phyloP scores from a whole-genome alignment of 441 rosid genomes.

The Biscutella laevigata region DNA sequence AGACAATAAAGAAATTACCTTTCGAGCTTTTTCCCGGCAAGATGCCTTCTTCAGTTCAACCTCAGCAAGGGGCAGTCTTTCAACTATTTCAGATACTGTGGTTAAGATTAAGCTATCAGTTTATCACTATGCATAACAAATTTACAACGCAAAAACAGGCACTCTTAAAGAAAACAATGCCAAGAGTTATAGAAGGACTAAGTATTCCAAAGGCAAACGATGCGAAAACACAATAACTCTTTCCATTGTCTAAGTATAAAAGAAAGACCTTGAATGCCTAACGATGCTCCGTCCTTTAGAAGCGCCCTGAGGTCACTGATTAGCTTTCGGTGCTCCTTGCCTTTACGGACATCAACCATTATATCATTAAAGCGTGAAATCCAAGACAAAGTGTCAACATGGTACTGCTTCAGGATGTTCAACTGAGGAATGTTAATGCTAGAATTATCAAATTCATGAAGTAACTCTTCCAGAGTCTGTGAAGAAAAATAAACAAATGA shows the following conservation, averaged over 20 bases:
- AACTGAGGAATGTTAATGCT: constrained; percentile 59
- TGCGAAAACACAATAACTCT: too few relatives aligned
- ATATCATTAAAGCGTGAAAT: constrained; percentile 40
- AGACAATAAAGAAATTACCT: constrained; percentile 32
- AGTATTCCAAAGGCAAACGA: too few relatives aligned
- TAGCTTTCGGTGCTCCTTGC: constrained; percentile 53
- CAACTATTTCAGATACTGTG: constrained; percentile 38
- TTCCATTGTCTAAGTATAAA: constrained; percentile 4
- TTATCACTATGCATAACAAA: constrained; percentile 1
- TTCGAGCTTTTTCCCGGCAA: constrained; percentile 67
- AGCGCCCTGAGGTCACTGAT: constrained; percentile 56
- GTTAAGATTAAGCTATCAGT: constrained; percentile 5
- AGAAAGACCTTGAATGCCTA: constrained; percentile 67
- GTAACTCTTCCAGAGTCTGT: constrained; percentile 59
- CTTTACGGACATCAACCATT: constrained; percentile 41
- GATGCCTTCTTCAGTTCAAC: constrained; percentile 77
- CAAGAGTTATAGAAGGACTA: too few relatives aligned
- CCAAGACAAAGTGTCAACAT: constrained; percentile 50
- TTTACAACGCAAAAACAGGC: constrained; percentile 7
- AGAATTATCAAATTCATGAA: constrained; percentile 46
- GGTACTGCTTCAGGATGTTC: constrained; percentile 61
- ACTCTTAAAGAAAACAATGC: not conserved
- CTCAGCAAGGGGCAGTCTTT: constrained; percentile 59
- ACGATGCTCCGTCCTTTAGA: constrained; percentile 53
- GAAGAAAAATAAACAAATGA: not conserved